These are phyloP conservation scores for Keithomyces neogunnii DNA, from an alignment of 2,329 filamentous ascomycete species.

Conservation along the genomic window DNA sequence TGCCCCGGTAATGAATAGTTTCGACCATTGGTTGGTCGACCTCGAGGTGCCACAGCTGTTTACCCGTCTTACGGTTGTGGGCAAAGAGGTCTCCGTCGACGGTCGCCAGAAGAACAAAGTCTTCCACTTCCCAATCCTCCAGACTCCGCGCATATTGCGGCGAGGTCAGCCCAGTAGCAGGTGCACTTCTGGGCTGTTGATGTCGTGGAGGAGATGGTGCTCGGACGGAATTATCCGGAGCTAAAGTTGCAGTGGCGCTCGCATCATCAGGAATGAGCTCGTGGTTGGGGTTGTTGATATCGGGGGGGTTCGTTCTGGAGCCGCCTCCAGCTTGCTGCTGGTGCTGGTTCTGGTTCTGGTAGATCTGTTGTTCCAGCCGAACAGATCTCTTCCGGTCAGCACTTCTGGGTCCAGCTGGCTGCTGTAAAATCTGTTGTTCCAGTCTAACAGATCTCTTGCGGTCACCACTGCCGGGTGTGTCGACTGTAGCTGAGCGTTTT, in stretches of 20 bases:
- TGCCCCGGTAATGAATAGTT: slow-evolving; percentile 70
- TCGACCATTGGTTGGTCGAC: slow-evolving; percentile 84
- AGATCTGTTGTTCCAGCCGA: slow-evolving; percentile 3
- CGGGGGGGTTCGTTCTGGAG: slow-evolving; percentile 1
- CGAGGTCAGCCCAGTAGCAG: slow-evolving; percentile 61
- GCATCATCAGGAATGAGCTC: slow-evolving; percentile 52
- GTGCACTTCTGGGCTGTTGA: slow-evolving; percentile 45
- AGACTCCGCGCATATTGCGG: slow-evolving; percentile 92
- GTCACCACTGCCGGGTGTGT: slow-evolving; percentile 14
- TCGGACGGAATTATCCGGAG: slow-evolving; percentile 94
- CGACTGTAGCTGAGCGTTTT: slow-evolving; percentile 8
- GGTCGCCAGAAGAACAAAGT: slow-evolving; percentile 99
- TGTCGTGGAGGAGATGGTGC: slow-evolving; percentile 70
- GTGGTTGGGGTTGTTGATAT: slow-evolving; percentile 7
- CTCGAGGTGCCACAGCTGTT: slow-evolving; percentile 77
- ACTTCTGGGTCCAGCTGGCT: slow-evolving; percentile 14
- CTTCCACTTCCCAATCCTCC: slow-evolving; percentile 99
- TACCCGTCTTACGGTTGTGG: slow-evolving; percentile 77
- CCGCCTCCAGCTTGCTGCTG: slow-evolving; percentile 11
- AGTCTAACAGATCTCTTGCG: slow-evolving; percentile 1
- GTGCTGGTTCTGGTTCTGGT: slow-evolving; percentile 14
- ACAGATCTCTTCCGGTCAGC: not conserved
- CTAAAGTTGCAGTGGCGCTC: slow-evolving; percentile 96
- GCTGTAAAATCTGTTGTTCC: slow-evolving; percentile 9
- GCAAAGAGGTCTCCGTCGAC: slow-evolving; percentile 96